These are phyloP conservation scores for Yarrowia divulgata DNA, from an alignment of 805 yeast genomes.

Conservation along the genomic window DNA sequence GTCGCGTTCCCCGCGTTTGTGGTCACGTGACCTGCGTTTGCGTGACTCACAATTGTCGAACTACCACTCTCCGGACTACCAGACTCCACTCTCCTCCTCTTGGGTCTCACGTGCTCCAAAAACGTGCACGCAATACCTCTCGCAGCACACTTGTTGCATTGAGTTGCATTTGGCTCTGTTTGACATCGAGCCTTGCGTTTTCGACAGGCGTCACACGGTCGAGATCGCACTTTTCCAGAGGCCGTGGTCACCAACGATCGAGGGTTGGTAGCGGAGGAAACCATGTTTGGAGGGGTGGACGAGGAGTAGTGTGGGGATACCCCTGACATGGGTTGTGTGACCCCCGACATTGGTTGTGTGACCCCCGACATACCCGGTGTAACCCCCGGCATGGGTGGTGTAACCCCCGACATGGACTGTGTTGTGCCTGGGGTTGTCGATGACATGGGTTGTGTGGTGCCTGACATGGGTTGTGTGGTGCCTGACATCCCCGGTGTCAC, in stretches of 20 bases:
- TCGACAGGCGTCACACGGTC: slow-evolving; percentile 87
- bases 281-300: not conserved
- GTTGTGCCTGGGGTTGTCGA: not conserved
- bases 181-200: slow-evolving; percentile 82
- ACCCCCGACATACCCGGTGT: no score
- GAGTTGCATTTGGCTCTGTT: slow-evolving; percentile 58
- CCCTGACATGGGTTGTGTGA: not conserved
- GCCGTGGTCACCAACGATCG: slow-evolving; percentile 12
- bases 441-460: no score
- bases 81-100: not conserved
- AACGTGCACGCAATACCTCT: slow-evolving; percentile 79
- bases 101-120: slow-evolving; percentile 13
- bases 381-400: no score
- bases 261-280: slow-evolving; percentile 16
- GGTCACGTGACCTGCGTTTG: no score
- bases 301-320: not conserved
- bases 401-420: not conserved
- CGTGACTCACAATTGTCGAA: no score
- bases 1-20: no score
- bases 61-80: not conserved
- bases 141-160: slow-evolving; percentile 79
- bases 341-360: no score
- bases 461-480: no score
- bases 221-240: slow-evolving; percentile 44
- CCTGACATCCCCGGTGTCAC: no score